phyloP scores from a whole-genome alignment of 176 grass and related monocot species.

The Chloris gayana region DNA sequence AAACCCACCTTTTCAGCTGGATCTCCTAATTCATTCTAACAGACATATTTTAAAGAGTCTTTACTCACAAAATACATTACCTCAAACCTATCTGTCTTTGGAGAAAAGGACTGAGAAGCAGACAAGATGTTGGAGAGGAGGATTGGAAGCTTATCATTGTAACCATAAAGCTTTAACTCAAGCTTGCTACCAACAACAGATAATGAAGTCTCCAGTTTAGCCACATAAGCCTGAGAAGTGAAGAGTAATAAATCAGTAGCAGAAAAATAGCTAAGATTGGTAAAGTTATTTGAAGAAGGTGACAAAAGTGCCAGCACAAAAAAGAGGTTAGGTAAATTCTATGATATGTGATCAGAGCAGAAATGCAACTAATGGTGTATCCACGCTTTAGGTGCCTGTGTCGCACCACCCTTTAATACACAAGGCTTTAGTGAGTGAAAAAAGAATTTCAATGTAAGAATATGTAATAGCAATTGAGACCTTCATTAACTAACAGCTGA shows the following conservation, averaged over 20 bases:
- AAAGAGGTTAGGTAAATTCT: background rate
- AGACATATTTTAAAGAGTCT: conserved; percentile 21
- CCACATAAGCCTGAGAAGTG: conserved; percentile 68
- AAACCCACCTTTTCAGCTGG: background rate
- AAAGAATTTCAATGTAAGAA: background rate
- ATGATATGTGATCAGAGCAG: conserved; percentile 28
- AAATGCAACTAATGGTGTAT: conserved; percentile 14
- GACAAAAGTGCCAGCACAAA: background rate
- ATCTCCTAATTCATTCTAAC: background rate
- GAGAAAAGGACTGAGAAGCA: conserved; percentile 65
- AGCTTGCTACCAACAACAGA: conserved; percentile 70
- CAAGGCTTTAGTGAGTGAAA: background rate
- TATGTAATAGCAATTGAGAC: conserved; percentile 14
- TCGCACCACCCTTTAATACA: background rate
- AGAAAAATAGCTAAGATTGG: conserved; percentile 21
- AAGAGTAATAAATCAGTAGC: conserved; percentile 18
- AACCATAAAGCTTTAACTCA: conserved; percentile 93
- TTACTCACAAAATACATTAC: conserved; percentile 47
- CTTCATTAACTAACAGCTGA: conserved; percentile 14
- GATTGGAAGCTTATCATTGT: conserved; percentile 83
- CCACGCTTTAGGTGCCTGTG: background rate
- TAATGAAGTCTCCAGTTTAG: conserved; percentile 85
- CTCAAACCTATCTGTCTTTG: conserved; percentile 84
- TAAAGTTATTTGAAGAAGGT: background rate
- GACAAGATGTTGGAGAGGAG: conserved; percentile 81